phyloP scores from a whole-genome alignment of 345 rosid genomes.

The Xanthoceras sorbifolium region DNA sequence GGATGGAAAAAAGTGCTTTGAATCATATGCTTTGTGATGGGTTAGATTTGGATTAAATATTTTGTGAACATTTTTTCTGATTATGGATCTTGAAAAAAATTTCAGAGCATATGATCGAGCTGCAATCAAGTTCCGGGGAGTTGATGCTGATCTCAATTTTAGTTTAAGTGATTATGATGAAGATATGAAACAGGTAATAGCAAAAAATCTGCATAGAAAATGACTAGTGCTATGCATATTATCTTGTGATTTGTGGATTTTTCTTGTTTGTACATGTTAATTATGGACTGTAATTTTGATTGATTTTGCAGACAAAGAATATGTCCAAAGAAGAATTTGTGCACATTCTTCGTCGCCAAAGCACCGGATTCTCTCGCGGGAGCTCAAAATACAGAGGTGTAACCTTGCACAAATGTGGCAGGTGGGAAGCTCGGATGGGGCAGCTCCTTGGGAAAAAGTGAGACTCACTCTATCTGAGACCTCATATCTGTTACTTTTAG shows the following conservation, averaged over 20 bases:
- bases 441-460: constrained; percentile 65
- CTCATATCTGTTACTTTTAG: neutral
- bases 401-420: constrained; percentile 58
- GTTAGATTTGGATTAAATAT: neutral
- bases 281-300: neutral
- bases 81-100: constrained; percentile 8
- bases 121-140: constrained; percentile 73
- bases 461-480: constrained; percentile 30
- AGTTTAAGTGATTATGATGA: constrained; percentile 54
- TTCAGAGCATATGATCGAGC: constrained; percentile 73
- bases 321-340: constrained; percentile 65
- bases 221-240: no score
- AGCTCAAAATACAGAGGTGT: constrained; percentile 63
- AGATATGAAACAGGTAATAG: constrained; percentile 55
- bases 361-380: constrained; percentile 65
- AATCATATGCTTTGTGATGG: neutral
- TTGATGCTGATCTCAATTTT: constrained; percentile 69
- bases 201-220: no score
- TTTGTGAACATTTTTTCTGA: constrained; percentile 4
- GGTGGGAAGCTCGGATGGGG: constrained; percentile 66
- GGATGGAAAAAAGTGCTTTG: neutral
- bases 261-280: neutral
- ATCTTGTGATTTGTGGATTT: neutral
- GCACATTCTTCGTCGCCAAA: constrained; percentile 60
- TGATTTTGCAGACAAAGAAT: constrained; percentile 44